phyloP scores from a whole-genome alignment of 345 rosid genomes.

The Clausena lansium region DNA sequence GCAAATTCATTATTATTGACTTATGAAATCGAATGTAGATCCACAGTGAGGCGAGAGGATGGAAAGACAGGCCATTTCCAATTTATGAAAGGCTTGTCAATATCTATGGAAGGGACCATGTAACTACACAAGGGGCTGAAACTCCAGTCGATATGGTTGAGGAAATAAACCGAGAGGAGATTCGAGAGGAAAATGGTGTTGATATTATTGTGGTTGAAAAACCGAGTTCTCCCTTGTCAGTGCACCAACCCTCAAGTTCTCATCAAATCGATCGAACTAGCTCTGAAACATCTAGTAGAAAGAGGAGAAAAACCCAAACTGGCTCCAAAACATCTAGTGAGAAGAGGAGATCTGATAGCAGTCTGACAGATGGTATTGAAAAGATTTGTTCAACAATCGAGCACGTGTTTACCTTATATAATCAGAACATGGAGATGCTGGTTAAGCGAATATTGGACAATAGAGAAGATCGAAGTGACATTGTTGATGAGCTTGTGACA shows the following conservation, averaged over 20 bases:
- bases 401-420: neutral
- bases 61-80: slow-evolving; percentile 6
- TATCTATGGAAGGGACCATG: neutral
- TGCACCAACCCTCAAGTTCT: neutral
- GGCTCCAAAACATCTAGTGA: neutral
- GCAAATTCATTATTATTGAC: neutral
- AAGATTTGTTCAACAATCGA: neutral
- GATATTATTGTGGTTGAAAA: neutral
- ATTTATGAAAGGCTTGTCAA: neutral
- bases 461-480: slow-evolving; percentile 8
- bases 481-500: neutral
- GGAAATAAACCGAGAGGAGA: neutral
- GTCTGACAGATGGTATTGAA: neutral
- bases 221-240: neutral
- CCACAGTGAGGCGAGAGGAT: neutral
- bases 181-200: neutral
- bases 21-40: neutral
- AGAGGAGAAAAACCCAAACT: neutral
- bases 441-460: neutral
- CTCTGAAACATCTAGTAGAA: neutral
- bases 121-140: neutral
- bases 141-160: neutral
- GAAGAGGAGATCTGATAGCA: neutral
- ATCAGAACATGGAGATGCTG: neutral
- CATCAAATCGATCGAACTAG: neutral